phyloP scores from a whole-genome alignment of 2,329 filamentous ascomycete species.

The Ustulina deusta region DNA sequence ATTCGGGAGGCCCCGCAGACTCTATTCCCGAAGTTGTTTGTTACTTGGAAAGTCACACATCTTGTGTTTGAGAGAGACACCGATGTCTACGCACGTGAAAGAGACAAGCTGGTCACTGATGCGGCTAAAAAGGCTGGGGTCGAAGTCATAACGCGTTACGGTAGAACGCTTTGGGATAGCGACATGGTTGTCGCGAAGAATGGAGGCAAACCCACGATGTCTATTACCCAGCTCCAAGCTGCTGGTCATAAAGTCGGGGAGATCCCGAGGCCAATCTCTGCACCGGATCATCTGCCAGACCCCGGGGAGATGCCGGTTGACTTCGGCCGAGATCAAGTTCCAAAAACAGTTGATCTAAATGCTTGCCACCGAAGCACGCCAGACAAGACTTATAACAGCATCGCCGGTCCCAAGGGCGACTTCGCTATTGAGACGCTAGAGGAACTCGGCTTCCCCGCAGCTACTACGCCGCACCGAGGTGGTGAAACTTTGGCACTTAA shows the following conservation, averaged over 20 bases:
- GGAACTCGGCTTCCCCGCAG: conserved; percentile 74
- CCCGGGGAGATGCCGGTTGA: conserved; percentile 71
- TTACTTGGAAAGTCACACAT: conserved; percentile 79
- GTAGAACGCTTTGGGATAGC: conserved; percentile 79
- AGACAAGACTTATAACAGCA: conserved; percentile 68
- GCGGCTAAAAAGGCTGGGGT: conserved; percentile 75
- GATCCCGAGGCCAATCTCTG: conserved; percentile 70
- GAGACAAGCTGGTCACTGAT: conserved; percentile 70
- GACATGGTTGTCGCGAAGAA: conserved; percentile 76
- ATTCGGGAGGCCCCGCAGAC: conserved; percentile 79
- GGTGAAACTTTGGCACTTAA: conserved; percentile 75
- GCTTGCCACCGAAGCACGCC: conserved; percentile 62
- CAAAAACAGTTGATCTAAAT: conserved; percentile 69
- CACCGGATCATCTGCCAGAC: conserved; percentile 71
- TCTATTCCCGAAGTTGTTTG: conserved; percentile 77
- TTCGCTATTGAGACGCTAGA: conserved; percentile 78
- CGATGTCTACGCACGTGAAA: conserved; percentile 75
- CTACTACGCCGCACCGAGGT: conserved; percentile 75
- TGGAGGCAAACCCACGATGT: conserved; percentile 79
- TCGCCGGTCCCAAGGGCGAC: conserved; percentile 75
- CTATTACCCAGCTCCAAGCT: conserved; percentile 73
- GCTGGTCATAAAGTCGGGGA: conserved; percentile 72
- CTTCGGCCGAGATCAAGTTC: conserved; percentile 67
- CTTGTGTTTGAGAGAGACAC: conserved; percentile 84
- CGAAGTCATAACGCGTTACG: conserved; percentile 71